A percentile compares a stretch with the other conserved stretches of the same genome.
Evolutionary conservation across 2,329 filamentous ascomycete genomes (phyloP).

Genomic region (Fusarium beomiforme): DNA sequence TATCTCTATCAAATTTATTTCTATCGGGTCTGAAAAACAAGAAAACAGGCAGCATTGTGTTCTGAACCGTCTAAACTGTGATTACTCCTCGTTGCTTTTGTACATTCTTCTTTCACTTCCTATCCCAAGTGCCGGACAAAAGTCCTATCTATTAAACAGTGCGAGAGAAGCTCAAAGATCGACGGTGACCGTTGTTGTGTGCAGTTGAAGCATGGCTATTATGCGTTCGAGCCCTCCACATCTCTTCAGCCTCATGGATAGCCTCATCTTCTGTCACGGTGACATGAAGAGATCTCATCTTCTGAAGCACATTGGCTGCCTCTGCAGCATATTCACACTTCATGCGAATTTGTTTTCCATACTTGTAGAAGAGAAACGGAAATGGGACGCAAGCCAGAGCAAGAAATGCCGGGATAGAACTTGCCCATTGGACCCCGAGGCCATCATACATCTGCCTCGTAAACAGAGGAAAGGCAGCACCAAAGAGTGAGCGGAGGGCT

Average conservation of each 20-base stretch:
- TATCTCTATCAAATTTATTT: background rate
- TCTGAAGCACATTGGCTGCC: background rate
- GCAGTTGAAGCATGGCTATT: background rate
- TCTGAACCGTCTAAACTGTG: background rate
- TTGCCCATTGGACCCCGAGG: constrained; percentile 13
- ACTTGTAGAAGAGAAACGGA: constrained; percentile 16
- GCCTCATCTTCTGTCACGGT: background rate
- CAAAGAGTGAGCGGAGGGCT: constrained; percentile 6
- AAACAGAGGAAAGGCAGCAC: constrained; percentile 20
- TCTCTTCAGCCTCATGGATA: background rate
- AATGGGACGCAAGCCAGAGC: constrained; percentile 13
- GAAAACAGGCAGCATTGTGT: background rate
- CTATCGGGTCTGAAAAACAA: background rate
- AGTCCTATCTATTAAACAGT: background rate
- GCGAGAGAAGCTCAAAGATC: background rate
- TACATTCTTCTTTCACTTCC: background rate
- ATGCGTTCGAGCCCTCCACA: constrained; percentile 1
- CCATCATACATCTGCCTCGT: constrained; percentile 17
- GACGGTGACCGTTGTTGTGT: background rate
- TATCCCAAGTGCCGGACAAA: no score
- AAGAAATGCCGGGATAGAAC: constrained; percentile 17
- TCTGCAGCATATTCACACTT: constrained; percentile 20
- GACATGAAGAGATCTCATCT: background rate
- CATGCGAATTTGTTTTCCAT: background rate
- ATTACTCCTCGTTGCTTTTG: no score